Evolutionary conservation across 2,329 filamentous ascomycete genomes (phyloP), one percentile per base, ranked within the genome.

Genomic region (Exserohilum turcica): DNA sequence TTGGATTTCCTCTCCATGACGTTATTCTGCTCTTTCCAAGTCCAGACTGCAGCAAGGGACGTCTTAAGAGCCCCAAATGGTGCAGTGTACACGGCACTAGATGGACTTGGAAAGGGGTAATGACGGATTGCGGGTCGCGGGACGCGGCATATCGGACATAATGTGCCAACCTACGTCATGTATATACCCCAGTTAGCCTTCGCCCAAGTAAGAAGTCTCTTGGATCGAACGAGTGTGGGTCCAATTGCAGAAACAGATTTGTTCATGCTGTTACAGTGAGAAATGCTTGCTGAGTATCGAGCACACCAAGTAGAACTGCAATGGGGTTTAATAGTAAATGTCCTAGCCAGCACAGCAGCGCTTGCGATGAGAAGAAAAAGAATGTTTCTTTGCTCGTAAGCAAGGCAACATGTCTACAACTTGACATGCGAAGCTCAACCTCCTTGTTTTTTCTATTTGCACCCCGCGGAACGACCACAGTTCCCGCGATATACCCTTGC

Each of bases 81-180:
- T 24, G 33, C 36, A 35, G 18, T 15, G 37, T 48, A 33, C 28
- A 42, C 15, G 2, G 32, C 32, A n/a, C n/a, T 35, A 35, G 32
- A 15, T 35, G 6, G 13, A 35, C 24, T 32, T 19, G 37, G 37
- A 13, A 39, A 28, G n/a, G n/a, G 37, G 27, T 4, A 24, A 35
- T 40, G 24, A 27, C 19, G 10, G n/a, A 35, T 40, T 0, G 32
- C 19, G 19, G 46, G 36, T 27, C 39, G 37, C 29, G 46, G 37
- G n/a, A 42, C 31, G 29, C 21, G 46, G 37, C 13, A 48, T 35
- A 48, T 29, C 37, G 46, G 46, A 15, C 24, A 18, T 24, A 48
- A 48, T 28, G 18, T 42, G 27, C 16, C 31, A 8, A 10, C n/a
- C 10, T 38, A 38, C 19, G 36, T 38, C 36, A 38, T 38, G 5